These are phyloP conservation scores for Leccinum subgranulosum DNA, from an alignment of 768 basidiomycete genomes.

Conservation along the genomic window DNA sequence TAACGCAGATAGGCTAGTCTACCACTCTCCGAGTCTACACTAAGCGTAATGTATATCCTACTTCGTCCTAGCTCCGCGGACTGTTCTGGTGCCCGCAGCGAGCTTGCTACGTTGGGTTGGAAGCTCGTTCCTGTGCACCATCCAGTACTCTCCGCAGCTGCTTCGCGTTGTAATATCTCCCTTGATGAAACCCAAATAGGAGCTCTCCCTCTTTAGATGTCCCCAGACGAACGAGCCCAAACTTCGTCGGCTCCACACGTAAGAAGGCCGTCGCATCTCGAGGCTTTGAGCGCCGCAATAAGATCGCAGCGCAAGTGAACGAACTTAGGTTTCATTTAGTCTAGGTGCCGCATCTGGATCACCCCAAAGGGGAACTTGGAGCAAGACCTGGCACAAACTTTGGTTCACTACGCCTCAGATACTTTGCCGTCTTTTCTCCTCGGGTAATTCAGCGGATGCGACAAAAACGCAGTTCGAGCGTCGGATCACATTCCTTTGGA, in stretches of 20 bases:
- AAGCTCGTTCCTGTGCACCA: slow-evolving; percentile 1
- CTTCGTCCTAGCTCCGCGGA: slow-evolving; percentile 11
- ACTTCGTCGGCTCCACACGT: not conserved
- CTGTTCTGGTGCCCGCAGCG: not conserved
- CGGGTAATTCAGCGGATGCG: not conserved
- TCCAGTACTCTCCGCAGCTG: not conserved
- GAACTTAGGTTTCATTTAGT: not conserved
- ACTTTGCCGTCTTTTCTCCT: not conserved
- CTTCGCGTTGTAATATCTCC: not conserved
- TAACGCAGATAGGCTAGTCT: not conserved
- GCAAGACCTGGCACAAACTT: not conserved
- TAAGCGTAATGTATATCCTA: not conserved
- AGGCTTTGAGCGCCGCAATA: not conserved
- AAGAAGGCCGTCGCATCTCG: not conserved
- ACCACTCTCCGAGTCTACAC: not conserved
- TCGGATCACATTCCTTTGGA: not conserved
- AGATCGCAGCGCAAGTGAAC: not conserved
- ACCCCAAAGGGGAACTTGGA: not conserved
- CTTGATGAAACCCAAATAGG: not conserved
- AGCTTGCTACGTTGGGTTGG: slow-evolving; percentile 7
- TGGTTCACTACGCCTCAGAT: not conserved
- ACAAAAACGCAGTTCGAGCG: not conserved
- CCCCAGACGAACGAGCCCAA: not conserved
- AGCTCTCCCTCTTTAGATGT: not conserved
- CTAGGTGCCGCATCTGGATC: not conserved